Conservation (phyloP, 495 filamentous ascomycete genomes). For the Neurospora intermedia region DNA sequence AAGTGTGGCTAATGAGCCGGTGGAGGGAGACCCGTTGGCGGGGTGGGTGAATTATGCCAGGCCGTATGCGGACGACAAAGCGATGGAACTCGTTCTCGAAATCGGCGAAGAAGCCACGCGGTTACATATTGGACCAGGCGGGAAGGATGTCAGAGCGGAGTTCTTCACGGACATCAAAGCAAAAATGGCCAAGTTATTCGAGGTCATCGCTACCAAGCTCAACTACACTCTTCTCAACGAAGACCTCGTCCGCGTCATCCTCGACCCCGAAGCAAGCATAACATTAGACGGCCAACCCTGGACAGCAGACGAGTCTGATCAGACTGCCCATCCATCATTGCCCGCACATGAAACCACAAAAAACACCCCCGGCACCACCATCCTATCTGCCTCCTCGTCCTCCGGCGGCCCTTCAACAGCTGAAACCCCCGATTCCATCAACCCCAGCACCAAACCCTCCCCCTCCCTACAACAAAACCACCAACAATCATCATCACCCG, state of each 20-base stretch:
- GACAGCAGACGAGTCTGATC: constrained; percentile 15
- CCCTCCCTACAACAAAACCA: not conserved
- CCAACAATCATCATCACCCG: not conserved
- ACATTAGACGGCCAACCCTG: constrained; percentile 55
- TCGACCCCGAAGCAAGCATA: constrained; percentile 59
- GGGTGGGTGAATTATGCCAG: constrained; percentile 71
- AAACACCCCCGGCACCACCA: constrained; percentile 5
- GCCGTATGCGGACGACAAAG: constrained; percentile 66
- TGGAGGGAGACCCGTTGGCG: constrained; percentile 23
- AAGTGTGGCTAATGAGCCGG: constrained; percentile 44
- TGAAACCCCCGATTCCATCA: constrained; percentile 21
- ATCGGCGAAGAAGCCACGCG: constrained; percentile 58
- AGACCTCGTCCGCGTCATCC: constrained; percentile 54
- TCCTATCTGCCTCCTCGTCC: constrained; percentile 19
- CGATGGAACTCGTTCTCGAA: constrained; percentile 70
- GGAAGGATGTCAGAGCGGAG: constrained; percentile 34
- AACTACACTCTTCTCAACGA: constrained; percentile 60
- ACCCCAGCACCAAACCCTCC: not conserved
- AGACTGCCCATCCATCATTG: not conserved
- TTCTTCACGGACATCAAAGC: constrained; percentile 60
- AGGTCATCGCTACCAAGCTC: constrained; percentile 73
- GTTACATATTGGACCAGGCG: constrained; percentile 38
- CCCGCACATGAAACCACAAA: constrained; percentile 1
- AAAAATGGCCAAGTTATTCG: constrained; percentile 61
- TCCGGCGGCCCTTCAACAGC: constrained; percentile 16